Percentiles rank a stretch among this genome's conserved stretches.
phyloP scores from a whole-genome alignment of 768 basidiomycete genomes.

The Tulasnella sp. region DNA sequence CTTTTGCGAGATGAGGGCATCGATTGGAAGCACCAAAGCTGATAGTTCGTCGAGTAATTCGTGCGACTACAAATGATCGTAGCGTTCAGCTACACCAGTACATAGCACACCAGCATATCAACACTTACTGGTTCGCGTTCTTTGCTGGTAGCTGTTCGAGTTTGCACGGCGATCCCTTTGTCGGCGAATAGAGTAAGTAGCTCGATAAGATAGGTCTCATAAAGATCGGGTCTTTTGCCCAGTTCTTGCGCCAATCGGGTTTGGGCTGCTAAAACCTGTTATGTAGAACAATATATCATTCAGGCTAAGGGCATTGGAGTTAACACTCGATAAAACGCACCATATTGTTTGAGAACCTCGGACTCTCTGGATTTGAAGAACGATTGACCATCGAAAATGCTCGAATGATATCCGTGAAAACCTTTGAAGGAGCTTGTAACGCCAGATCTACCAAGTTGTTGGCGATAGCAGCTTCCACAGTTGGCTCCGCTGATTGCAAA shows the following conservation, averaged over 20 bases:
- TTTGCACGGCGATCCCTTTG: constrained; percentile 84
- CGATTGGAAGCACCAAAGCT: constrained; percentile 80
- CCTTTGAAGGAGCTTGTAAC: constrained; percentile 55
- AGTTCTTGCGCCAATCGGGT: constrained; percentile 78
- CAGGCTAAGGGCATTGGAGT: neutral
- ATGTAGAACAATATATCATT: neutral
- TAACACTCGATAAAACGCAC: constrained; percentile 29
- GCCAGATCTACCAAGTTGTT: constrained; percentile 87
- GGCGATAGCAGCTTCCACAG: constrained; percentile 82
- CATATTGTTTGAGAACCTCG: constrained; percentile 80
- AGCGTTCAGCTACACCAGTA: neutral
- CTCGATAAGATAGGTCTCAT: constrained; percentile 69
- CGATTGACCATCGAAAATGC: constrained; percentile 77
- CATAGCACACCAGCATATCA: too few relatives aligned
- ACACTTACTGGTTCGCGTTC: constrained; percentile 13
- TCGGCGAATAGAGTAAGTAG: constrained; percentile 76
- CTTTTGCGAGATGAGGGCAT: constrained; percentile 62
- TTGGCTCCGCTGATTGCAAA: constrained; percentile 68
- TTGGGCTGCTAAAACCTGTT: constrained; percentile 79
- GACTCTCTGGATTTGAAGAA: constrained; percentile 78
- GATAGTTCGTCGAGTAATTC: constrained; percentile 79
- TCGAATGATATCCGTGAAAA: constrained; percentile 72
- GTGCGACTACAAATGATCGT: constrained; percentile 41
- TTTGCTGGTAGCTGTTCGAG: constrained; percentile 38
- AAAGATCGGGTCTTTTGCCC: constrained; percentile 57